These are phyloP conservation scores for Metschnikowia baotianmanensis DNA, from an alignment of 805 yeast species.

Conservation along the genomic window DNA sequence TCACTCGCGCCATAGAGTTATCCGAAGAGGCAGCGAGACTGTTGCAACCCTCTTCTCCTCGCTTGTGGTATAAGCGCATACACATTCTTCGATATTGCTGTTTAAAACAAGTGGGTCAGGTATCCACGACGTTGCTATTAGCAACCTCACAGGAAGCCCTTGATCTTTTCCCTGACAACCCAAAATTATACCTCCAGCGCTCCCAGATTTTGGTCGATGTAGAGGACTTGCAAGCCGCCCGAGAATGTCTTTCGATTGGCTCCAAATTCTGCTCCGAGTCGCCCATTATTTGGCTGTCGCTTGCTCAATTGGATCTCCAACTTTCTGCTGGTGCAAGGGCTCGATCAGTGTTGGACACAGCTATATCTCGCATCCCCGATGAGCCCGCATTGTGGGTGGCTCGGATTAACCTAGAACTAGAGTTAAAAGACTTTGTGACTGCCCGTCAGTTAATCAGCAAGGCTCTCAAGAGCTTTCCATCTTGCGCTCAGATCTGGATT, in stretches of 20 bases:
- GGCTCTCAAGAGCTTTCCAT: constrained; percentile 59
- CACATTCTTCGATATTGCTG: constrained; percentile 44
- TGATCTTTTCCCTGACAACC: constrained; percentile 44
- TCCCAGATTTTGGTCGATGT: constrained; percentile 49
- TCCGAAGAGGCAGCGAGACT: constrained; percentile 23
- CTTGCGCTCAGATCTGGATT: constrained; percentile 63
- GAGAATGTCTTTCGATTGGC: constrained; percentile 49
- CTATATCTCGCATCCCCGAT: constrained; percentile 49
- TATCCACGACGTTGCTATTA: constrained; percentile 17
- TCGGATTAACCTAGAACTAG: constrained; percentile 55
- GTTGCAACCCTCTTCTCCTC: constrained; percentile 28
- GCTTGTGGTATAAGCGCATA: constrained; percentile 63
- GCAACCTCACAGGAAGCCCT: constrained; percentile 46
- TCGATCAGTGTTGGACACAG: constrained; percentile 70
- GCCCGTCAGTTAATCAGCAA: constrained; percentile 55
- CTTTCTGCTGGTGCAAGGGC: constrained; percentile 52
- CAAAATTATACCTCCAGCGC: constrained; percentile 59
- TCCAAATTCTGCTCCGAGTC: constrained; percentile 45
- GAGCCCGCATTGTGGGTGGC: constrained; percentile 57
- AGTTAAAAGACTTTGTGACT: constrained; percentile 46
- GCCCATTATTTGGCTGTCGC: constrained; percentile 51
- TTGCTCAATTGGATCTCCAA: constrained; percentile 44
- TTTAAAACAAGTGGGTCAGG: constrained; percentile 16
- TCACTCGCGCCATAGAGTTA: constrained; percentile 29
- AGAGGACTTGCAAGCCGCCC: constrained; percentile 36